Evolutionary conservation across 768 basidiomycete genomes (phyloP), one percentile per base, ranked within the genome.

Genomic region (Boletus sp.): DNA sequence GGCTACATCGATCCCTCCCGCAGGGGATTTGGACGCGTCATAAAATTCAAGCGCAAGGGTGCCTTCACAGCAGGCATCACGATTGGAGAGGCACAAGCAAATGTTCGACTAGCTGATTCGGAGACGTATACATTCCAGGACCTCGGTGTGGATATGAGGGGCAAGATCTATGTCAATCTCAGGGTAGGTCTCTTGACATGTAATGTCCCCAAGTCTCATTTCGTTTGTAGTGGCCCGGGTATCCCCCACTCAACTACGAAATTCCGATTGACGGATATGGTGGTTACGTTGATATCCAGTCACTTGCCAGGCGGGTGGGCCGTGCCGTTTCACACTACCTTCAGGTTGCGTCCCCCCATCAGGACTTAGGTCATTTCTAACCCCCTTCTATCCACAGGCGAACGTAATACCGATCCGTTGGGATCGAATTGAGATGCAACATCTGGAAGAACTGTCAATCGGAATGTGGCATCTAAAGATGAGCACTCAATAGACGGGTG

Each of bases 11-110:
- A 83, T 55, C 66, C 73, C n/a, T 82, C 78, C 66, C 79, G 78
- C 20, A 75, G 77, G 28, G 75, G 79, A 14, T 80, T 78, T 61
- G 75, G 80, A 29, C 72, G 78, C 40, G 74, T 82, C 52, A 75
- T 90, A 56, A 89, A 86, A 68, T 90, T 90, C 74, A 88, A 86
- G 72, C 82, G 84, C 68, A 89, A 86, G 75, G 86, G 85, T 11
- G 76, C 83, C 12, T 81, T 87, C 66, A 74, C 79, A 50, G 77
- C 82, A 20, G 89, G 89, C 7, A 80, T 90, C 62, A 83, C 79
- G 39, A 78, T 90, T 18, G 80, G 79, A 18, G 87, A 89, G 70
- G 88, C 88, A 15, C 86, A 89, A 63, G 79, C 83, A 35, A 83
- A 81, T 57, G 78, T 82, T 18, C 69, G 83, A 47, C 75, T 90